Percentiles rank a stretch among this genome's conserved stretches.
These are phyloP conservation scores for Lactifluus hygrophoroides DNA, from an alignment of 768 basidiomycete species.

Conservation along the genomic window DNA sequence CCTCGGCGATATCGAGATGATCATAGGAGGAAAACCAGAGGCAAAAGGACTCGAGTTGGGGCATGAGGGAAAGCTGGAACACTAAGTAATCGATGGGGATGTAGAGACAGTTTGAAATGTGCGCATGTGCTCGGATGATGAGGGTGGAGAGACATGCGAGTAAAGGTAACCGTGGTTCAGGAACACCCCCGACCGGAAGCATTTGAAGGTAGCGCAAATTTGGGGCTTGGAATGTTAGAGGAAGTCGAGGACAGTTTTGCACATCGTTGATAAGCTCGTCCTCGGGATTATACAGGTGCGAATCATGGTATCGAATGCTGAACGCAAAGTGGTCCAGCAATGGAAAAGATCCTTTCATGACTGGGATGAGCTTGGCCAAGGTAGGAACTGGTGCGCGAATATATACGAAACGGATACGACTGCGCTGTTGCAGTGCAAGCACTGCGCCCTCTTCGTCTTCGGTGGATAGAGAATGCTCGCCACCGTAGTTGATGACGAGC, in stretches of 20 bases:
- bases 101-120: background rate
- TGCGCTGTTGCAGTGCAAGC: background rate
- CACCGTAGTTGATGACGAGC: background rate
- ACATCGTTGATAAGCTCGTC: too few relatives aligned
- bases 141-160: background rate
- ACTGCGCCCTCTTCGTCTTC: background rate
- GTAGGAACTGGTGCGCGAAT: too few relatives aligned
- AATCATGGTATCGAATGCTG: background rate
- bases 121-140: background rate
- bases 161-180: background rate
- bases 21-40: background rate
- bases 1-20: background rate
- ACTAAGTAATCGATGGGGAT: background rate
- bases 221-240: background rate
- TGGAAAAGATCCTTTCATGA: background rate
- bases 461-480: background rate
- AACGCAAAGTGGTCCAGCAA: background rate
- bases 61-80: background rate
- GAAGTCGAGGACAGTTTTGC: background rate
- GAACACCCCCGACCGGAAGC: background rate
- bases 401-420: background rate
- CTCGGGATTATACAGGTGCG: too few relatives aligned
- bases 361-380: too few relatives aligned
- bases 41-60: background rate
- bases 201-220: background rate